Percentiles rank a stretch among this genome's conserved stretches.
These are phyloP conservation scores for Neofusicoccum sp. DNA, from an alignment of 2,329 filamentous ascomycete species.

Conservation along the genomic window DNA sequence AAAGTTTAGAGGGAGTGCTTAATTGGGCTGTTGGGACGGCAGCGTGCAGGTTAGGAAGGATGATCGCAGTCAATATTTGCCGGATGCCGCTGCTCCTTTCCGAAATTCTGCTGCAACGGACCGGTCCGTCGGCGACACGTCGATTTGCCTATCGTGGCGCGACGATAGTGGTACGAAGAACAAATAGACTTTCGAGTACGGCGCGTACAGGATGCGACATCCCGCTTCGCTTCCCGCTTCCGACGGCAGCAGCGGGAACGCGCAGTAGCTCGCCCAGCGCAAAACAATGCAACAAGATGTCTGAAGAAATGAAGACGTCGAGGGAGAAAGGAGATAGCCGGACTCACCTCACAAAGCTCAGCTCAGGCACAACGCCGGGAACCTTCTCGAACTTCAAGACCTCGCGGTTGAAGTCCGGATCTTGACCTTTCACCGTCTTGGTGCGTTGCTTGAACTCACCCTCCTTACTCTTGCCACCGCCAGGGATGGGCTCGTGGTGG, in stretches of 20 bases:
- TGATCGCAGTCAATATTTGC: background rate
- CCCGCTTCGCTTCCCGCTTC: background rate
- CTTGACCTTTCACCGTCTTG: conserved; percentile 45
- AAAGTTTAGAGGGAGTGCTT: no score
- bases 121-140: background rate
- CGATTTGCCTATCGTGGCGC: background rate
- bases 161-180: background rate
- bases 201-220: background rate
- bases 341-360: conserved; percentile 53
- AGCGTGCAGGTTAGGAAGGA: background rate
- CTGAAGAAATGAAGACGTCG: conserved; percentile 5
- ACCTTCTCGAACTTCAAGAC: conserved; percentile 48
- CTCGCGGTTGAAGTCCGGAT: conserved; percentile 50
- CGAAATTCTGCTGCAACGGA: background rate
- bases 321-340: conserved; percentile 12
- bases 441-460: conserved; percentile 52
- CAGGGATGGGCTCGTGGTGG: conserved; percentile 44
- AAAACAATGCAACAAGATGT: background rate
- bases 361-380: conserved; percentile 46
- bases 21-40: background rate
- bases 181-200: background rate
- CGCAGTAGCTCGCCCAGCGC: background rate
- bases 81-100: background rate
- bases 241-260: background rate
- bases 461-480: conserved; percentile 56